These are phyloP conservation scores for Volvox carteri DNA, from an alignment of 163 green algal species.

Conservation along the genomic window DNA sequence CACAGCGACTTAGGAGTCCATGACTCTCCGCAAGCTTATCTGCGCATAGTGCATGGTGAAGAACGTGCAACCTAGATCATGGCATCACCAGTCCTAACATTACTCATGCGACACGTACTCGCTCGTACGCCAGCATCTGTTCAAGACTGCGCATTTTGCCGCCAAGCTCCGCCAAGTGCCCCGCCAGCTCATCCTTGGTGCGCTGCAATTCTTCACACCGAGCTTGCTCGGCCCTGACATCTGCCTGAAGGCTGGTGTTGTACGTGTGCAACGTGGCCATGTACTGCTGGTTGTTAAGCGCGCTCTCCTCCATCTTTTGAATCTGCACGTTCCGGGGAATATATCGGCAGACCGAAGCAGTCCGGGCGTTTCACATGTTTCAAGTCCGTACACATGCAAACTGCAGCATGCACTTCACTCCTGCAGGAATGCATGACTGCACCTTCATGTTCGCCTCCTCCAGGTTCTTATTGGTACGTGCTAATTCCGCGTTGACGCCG, in stretches of 20 bases:
- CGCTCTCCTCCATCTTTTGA: slow-evolving; percentile 69
- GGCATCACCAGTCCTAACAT: neutral
- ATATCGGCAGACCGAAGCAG: no score
- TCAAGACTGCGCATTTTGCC: slow-evolving; percentile 75
- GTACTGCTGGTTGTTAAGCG: slow-evolving; percentile 69
- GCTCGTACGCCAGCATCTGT: slow-evolving; percentile 61
- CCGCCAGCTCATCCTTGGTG: slow-evolving; percentile 64
- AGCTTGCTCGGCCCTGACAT: slow-evolving; percentile 61
- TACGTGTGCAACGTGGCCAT: slow-evolving; percentile 68
- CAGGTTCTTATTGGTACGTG: slow-evolving; percentile 29
- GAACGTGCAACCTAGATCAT: no score
- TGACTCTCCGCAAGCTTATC: no score
- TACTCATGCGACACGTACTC: neutral
- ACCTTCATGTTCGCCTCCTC: slow-evolving; percentile 63
- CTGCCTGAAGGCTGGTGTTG: slow-evolving; percentile 67
- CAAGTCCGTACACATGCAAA: neutral
- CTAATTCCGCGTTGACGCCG: slow-evolving; percentile 44
- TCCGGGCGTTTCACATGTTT: no score
- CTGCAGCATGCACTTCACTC: neutral
- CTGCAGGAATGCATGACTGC: no score
- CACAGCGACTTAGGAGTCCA: no score
- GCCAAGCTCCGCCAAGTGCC: slow-evolving; percentile 74
- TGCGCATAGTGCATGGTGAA: no score
- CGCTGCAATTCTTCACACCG: slow-evolving; percentile 64
- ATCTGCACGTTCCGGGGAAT: slow-evolving; percentile 60